These are phyloP conservation scores for Fomitopsis palustris DNA, from an alignment of 1,284 basidiomycete species.

Conservation along the genomic window DNA sequence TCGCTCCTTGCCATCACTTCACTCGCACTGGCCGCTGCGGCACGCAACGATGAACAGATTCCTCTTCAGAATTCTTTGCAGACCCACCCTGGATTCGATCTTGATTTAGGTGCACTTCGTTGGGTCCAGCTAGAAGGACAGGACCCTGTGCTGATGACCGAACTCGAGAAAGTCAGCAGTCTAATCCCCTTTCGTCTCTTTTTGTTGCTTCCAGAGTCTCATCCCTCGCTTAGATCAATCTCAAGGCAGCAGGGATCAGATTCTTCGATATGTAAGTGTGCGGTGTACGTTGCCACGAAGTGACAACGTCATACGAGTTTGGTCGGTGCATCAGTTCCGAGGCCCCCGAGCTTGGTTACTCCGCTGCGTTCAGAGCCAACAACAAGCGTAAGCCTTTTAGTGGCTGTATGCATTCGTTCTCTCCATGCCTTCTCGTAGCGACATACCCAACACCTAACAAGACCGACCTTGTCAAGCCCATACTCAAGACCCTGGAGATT, in stretches of 20 bases:
- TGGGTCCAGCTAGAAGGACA: constrained; percentile 74
- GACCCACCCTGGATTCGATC: constrained; percentile 38
- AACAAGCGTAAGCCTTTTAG: constrained; percentile 34
- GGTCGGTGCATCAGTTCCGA: constrained; percentile 59
- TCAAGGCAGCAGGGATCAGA: constrained; percentile 69
- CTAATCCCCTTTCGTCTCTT: constrained; percentile 6
- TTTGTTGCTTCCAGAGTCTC: constrained; percentile 9
- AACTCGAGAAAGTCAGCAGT: constrained; percentile 69
- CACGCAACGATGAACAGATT: constrained; percentile 18
- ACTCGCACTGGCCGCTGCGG: constrained; percentile 21
- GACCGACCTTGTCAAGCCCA: constrained; percentile 52
- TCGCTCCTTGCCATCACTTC: constrained; percentile 32
- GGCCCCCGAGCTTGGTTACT: constrained; percentile 55
- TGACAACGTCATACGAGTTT: constrained; percentile 14
- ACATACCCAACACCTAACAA: constrained; percentile 57
- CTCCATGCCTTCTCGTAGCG: constrained; percentile 30
- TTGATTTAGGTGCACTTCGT: constrained; percentile 70
- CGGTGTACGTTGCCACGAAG: constrained; percentile 8
- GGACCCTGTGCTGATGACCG: constrained; percentile 72
- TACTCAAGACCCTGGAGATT: constrained; percentile 66
- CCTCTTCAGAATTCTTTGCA: constrained; percentile 16
- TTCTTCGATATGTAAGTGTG: constrained; percentile 83
- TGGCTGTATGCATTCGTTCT: neutral
- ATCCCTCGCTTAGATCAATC: constrained; percentile 53
- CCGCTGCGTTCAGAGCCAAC: constrained; percentile 34